Percentiles rank a stretch among this genome's conserved stretches.
Conservation (phyloP, 495 filamentous ascomycete genomes). For the Elaphomyces granulatus region DNA sequence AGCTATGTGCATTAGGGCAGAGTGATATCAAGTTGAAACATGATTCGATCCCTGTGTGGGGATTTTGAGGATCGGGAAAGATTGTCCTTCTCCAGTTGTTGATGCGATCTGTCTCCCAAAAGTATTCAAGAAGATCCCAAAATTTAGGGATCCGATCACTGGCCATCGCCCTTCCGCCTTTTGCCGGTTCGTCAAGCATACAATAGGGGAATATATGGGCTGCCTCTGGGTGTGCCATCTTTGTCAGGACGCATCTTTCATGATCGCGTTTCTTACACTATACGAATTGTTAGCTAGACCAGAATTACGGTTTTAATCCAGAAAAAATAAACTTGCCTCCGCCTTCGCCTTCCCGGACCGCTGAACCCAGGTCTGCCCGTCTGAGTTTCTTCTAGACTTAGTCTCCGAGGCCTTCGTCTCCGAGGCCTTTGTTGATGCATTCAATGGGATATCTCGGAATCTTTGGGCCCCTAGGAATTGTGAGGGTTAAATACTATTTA, state of each 20-base stretch:
- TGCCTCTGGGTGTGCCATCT: not conserved
- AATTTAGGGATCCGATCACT: not conserved
- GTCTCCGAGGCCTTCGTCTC: too few relatives aligned
- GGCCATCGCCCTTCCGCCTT: not conserved
- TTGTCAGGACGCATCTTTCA: conserved; percentile 1
- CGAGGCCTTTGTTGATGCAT: too few relatives aligned
- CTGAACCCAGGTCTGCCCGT: not conserved
- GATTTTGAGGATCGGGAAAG: conserved; percentile 1
- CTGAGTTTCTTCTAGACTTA: not conserved
- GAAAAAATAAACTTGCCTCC: not conserved
- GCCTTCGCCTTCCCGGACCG: not conserved
- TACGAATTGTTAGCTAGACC: not conserved
- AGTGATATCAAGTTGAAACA: conserved; percentile 2
- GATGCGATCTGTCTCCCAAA: not conserved
- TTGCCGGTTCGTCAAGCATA: not conserved
- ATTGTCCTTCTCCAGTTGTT: not conserved
- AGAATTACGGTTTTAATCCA: not conserved
- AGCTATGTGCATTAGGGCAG: not conserved
- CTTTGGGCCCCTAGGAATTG: not conserved
- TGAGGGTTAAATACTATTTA: not conserved
- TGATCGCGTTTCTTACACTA: conserved; percentile 1
- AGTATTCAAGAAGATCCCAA: not conserved
- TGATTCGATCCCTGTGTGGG: not conserved
- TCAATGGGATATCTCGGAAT: too few relatives aligned
- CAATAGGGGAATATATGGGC: not conserved